phyloP scores from a whole-genome alignment of 2,329 filamentous ascomycete genomes.

The Fusarium sp. region DNA sequence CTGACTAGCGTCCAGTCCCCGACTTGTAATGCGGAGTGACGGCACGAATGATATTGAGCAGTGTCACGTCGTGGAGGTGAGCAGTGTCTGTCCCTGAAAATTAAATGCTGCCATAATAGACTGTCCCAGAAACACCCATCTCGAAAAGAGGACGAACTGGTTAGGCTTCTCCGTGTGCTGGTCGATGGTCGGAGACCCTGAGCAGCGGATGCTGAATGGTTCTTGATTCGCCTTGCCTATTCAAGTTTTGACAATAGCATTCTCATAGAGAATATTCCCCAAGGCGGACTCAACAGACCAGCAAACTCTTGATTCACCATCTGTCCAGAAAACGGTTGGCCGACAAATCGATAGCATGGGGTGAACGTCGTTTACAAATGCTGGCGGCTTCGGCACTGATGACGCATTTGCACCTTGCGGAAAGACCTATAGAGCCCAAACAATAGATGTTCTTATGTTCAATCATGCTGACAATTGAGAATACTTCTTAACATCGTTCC shows the following conservation, averaged over 20 bases:
- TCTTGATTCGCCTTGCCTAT: background rate
- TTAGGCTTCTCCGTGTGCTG: background rate
- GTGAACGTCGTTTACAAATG: background rate
- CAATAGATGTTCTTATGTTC: background rate
- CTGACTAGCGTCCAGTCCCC: background rate
- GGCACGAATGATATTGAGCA: background rate
- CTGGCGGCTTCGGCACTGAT: background rate
- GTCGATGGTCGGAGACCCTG: background rate
- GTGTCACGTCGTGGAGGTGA: background rate
- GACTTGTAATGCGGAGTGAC: background rate
- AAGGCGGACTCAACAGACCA: background rate
- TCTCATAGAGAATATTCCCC: accelerated
- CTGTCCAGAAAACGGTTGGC: background rate
- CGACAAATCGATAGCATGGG: background rate
- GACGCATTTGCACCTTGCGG: background rate
- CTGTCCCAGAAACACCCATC: background rate
- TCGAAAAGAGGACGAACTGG: background rate
- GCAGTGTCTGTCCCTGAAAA: background rate
- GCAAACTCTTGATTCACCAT: background rate
- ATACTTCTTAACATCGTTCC: background rate
- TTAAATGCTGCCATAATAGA: background rate
- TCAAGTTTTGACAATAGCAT: background rate
- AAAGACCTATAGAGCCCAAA: accelerated
- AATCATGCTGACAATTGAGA: background rate
- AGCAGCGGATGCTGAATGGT: background rate